These are phyloP conservation scores for Trichoderma polysporum DNA, from an alignment of 2,329 filamentous ascomycete species.

Conservation along the genomic window DNA sequence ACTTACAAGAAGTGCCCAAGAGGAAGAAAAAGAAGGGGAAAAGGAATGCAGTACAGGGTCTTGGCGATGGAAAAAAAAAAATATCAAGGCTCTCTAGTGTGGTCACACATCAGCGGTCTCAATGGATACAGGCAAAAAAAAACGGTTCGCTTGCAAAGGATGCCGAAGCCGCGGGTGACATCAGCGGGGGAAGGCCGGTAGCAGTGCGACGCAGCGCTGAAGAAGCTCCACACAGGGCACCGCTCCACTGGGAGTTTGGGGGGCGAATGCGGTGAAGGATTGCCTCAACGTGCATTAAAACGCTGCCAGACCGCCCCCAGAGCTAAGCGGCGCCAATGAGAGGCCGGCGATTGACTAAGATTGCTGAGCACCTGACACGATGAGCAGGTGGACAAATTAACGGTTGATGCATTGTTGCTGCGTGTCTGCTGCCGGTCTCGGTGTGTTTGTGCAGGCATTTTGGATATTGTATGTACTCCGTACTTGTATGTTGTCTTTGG, in stretches of 20 bases:
- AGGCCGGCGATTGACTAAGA: neutral
- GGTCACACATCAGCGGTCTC: neutral
- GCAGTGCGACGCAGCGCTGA: conserved; percentile 10
- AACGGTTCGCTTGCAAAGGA: neutral
- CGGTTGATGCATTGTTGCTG: neutral
- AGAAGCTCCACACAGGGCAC: neutral
- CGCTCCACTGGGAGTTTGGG: conserved; percentile 5
- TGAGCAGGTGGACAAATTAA: neutral
- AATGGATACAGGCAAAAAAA: no score
- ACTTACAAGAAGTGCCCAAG: neutral
- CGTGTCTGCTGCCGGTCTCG: conserved; percentile 9
- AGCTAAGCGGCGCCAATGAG: neutral
- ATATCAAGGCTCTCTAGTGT: neutral
- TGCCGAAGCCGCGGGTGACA: conserved; percentile 19
- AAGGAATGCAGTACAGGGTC: neutral
- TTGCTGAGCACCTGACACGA: conserved; percentile 7
- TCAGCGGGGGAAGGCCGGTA: conserved; percentile 12
- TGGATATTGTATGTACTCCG: neutral
- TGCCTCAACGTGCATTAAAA: conserved; percentile 1
- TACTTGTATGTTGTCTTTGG: neutral
- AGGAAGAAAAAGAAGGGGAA: neutral
- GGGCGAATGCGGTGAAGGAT: conserved; percentile 8
- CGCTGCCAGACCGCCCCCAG: neutral
- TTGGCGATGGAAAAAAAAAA: neutral
- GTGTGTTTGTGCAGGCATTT: neutral